A percentile compares a stretch with the other conserved stretches of the same genome.
Evolutionary conservation across 306 rosid species (phyloP).

Genomic region (Mimosa pudica): DNA sequence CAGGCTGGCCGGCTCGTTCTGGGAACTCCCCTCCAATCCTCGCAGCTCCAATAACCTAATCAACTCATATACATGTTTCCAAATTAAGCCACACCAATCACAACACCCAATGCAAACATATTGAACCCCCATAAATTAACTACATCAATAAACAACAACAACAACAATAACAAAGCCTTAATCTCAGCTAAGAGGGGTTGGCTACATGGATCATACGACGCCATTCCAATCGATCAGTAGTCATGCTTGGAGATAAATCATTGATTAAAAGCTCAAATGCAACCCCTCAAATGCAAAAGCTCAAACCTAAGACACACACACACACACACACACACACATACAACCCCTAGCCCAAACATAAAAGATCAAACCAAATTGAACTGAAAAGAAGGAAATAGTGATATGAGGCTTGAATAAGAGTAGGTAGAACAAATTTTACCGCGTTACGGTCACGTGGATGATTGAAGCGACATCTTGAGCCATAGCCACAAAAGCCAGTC

Average conservation of each 20-base stretch:
- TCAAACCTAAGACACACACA: constrained; percentile 30
- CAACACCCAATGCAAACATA: constrained; percentile 27
- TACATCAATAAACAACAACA: constrained; percentile 10
- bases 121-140: constrained; percentile 37
- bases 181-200: too few relatives aligned
- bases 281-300: neutral
- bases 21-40: constrained; percentile 82
- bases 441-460: constrained; percentile 89
- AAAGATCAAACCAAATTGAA: constrained; percentile 44
- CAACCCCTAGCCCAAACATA: constrained; percentile 26
- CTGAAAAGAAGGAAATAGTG: constrained; percentile 31
- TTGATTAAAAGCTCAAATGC: neutral
- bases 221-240: too few relatives aligned
- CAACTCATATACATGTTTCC: constrained; percentile 31
- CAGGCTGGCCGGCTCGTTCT: constrained; percentile 87
- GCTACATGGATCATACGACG: too few relatives aligned
- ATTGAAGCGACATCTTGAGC: constrained; percentile 92
- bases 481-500: constrained; percentile 92
- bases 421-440: constrained; percentile 51
- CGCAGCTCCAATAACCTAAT: constrained; percentile 79
- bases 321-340: constrained; percentile 17
- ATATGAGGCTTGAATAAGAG: neutral
- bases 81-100: constrained; percentile 40
- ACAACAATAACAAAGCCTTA: neutral
- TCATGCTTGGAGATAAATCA: too few relatives aligned